Base-by-base conservation (phyloP, 2,329 filamentous ascomycete genomes). In the Cladosporium sp. region DNA sequence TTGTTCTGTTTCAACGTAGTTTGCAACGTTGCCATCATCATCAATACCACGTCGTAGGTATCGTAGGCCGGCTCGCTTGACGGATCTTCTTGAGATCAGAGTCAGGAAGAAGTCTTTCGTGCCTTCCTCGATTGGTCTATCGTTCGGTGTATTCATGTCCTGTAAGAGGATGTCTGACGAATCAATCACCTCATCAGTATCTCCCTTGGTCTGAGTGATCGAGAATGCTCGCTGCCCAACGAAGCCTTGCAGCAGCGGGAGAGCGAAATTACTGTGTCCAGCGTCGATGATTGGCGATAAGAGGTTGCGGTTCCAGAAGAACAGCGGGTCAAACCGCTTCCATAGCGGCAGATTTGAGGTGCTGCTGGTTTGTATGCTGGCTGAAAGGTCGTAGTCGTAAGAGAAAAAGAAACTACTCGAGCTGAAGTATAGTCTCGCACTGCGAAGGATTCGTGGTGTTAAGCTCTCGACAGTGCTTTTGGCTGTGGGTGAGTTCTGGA, bases 1-100 rank as follows among this genome's bases (percentile, higher is more conserved):
- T 72, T 99, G 94, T 70, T 99, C 94, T 0, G 93, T 96, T 75
- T 99, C 94, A 19, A 97, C 93, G 25, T 81, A 86, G 68, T 99
- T 99, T 17, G 94, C 94, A 4, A 89, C 86, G 65, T 89, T 86
- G 0, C 94, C 94, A 58, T 92, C 85, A 58, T 97, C 91, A 65
- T 99, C 91, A 20, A 96, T 84, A 6, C 94, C 94, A 24, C 94
- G 86, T 9, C 94, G 87, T 3, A 97, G 79, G 73, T 99, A 99
- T 55, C 94, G 85, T 25, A 97, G 76, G 2, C 94, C 94, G 19
- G 93, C 91, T 40, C 94, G 83, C 66, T 93, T 89, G 20, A 88
- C 84, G 1, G 91, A 96, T 28, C 94, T 83, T 53, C 94, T 84
- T n/a, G 93, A 97, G 52, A 99, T 88, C 15, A 99, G 67, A 0